Percentiles rank a stretch among this genome's conserved stretches.
Evolutionary conservation across 495 filamentous ascomycete genomes (phyloP).

Genomic region (Penicillium odoratum): DNA sequence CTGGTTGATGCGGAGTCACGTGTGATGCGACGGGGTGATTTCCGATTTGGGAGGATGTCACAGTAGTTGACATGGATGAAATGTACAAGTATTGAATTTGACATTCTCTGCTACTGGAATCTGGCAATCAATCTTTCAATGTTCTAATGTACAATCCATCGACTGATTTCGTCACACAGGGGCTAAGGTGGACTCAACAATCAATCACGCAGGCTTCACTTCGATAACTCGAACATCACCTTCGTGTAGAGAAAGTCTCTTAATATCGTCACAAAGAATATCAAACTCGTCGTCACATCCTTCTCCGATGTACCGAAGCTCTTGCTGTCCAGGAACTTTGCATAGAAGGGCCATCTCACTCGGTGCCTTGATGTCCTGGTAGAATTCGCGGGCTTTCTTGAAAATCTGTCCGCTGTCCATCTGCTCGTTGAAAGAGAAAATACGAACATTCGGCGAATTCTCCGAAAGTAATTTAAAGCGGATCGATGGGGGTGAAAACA

Average conservation of each 20-base stretch:
- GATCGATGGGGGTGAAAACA: not conserved
- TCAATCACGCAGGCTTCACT: constrained; percentile 4
- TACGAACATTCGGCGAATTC: not conserved
- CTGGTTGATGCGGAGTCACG: constrained; percentile 13
- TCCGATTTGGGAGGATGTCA: not conserved
- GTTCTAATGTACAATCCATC: not conserved
- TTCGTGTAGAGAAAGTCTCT: not conserved
- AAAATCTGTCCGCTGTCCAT: constrained; percentile 17
- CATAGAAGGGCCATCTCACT: constrained; percentile 14
- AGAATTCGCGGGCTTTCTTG: constrained; percentile 25
- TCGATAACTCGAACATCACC: constrained; percentile 10
- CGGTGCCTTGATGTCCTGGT: constrained; percentile 2
- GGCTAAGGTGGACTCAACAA: not conserved
- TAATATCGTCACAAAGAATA: constrained; percentile 21
- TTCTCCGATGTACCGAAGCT: constrained; percentile 20
- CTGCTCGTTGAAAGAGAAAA: constrained; percentile 19
- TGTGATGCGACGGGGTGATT: constrained; percentile 4
- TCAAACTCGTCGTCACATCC: constrained; percentile 26
- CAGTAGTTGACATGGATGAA: not conserved
- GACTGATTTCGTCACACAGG: not conserved
- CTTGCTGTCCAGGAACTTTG: constrained; percentile 18
- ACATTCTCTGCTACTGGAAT: no score
- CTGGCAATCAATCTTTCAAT: no score
- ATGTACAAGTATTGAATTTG: not conserved
- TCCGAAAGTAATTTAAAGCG: constrained; percentile 14